phyloP scores from a whole-genome alignment of 257 asterid genomes.

The Anisodus tanguticus region DNA sequence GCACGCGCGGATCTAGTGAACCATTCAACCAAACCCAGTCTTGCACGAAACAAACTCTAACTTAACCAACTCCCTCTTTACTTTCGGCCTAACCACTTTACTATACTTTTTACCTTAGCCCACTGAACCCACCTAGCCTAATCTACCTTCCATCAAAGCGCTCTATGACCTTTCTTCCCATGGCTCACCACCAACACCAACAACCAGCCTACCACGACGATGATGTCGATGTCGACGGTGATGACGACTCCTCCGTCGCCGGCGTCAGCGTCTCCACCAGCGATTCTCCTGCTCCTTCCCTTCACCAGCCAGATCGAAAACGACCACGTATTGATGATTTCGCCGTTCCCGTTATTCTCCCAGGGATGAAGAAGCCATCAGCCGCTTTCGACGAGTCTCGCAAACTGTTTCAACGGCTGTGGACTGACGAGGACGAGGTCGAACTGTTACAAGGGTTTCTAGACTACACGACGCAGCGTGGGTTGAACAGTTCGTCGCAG shows the following conservation, averaged over 20 bases:
- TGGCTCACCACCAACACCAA: constrained; percentile 37
- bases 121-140: neutral
- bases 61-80: neutral
- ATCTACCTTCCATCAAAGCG: neutral
- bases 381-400: constrained; percentile 70
- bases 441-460: constrained; percentile 84
- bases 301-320: constrained; percentile 4
- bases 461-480: constrained; percentile 75
- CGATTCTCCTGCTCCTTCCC: neutral
- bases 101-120: neutral
- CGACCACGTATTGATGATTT: constrained; percentile 37
- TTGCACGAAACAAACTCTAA: constrained; percentile 21
- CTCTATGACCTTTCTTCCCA: constrained; percentile 16
- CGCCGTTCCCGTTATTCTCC: constrained; percentile 28
- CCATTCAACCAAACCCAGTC: constrained; percentile 22
- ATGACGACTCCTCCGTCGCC: constrained; percentile 55
- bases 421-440: constrained; percentile 97
- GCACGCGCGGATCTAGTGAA: constrained; percentile 2
- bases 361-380: constrained; percentile 56
- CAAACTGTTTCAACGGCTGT: constrained; percentile 84
- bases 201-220: constrained; percentile 38
- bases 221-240: constrained; percentile 64
- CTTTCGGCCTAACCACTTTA: constrained; percentile 10
- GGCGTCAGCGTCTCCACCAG: constrained; percentile 28
- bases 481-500: constrained; percentile 55